Conservation (phyloP, 768 basidiomycete genomes). For the Chalciporus pseudorubinellus region DNA sequence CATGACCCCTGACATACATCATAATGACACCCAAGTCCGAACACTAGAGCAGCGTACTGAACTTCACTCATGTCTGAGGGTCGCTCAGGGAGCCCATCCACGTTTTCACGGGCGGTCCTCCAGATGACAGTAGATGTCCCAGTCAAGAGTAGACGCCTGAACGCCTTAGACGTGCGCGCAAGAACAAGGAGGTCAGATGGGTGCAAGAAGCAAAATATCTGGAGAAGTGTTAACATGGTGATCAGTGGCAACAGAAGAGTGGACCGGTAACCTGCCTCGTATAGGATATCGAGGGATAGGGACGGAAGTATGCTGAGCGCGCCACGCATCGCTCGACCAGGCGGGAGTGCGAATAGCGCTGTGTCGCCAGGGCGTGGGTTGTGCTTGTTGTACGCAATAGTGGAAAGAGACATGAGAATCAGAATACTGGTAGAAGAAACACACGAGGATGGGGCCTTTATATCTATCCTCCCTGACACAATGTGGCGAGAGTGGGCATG, state of each 20-base stretch:
- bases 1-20: constrained; percentile 9
- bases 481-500: background rate
- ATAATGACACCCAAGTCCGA: constrained; percentile 45
- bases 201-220: constrained; percentile 45
- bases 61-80: constrained; percentile 48
- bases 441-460: background rate
- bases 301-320: constrained; percentile 34
- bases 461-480: background rate
- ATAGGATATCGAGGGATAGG: constrained; percentile 29
- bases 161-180: constrained; percentile 40
- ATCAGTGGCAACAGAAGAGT: background rate
- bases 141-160: constrained; percentile 41
- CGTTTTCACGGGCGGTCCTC: constrained; percentile 34
- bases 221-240: background rate
- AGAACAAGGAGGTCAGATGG: constrained; percentile 47
- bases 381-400: background rate
- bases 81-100: constrained; percentile 42
- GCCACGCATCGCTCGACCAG: constrained; percentile 14
- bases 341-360: background rate
- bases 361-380: background rate
- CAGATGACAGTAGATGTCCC: constrained; percentile 30
- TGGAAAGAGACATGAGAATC: constrained; percentile 6
- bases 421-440: background rate
- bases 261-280: constrained; percentile 17
- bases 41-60: constrained; percentile 49